Evolutionary conservation across 2,329 filamentous ascomycete species (phyloP), one percentile per base, ranked within the genome.

Genomic region (Epichloe sp.): DNA sequence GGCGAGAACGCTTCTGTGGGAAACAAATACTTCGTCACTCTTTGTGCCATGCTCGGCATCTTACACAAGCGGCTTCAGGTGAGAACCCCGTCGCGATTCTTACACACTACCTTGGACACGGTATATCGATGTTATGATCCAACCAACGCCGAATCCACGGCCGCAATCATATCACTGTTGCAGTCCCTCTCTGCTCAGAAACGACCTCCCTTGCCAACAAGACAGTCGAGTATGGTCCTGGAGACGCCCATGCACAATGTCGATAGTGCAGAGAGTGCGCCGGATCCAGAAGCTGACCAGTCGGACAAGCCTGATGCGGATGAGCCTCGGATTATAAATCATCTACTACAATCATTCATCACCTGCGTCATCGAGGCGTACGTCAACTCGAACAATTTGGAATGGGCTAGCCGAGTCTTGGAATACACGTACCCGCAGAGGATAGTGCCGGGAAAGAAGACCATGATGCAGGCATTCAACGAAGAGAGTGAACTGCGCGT

Each of bases 291-390:
- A 63, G 78, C 76, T 3, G 64, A 68, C 51, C 56, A 55, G 15
- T 53, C 56, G 10, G 64, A 64, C 21, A 52, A 57, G 43, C 56
- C 57, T 15, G 72, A 75, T 44, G 73, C 74, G 5, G 72, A 74
- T 37, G 85, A 90, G 63, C 70, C 69, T 2, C 76, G 73, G 8
- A 70, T 89, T 54, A 79, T 84, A 59, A 72, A 72, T 37, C 79
- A 77, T 52, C 70, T 91, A 15, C 67, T 91, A 23, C 83, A 88
- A 60, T 82, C 83, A 1, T 90, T 93, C 63, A 74, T 88, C n/a
- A 88, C 85, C 0, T 85, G 86, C 61, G 69, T 90, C 17, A 68
- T 90, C 11, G 86, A 90, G 62, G 78, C 83, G 44, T 91, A 88
- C 57, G 75, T 87, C 54, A 80, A 81, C 56, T 70, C 68, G 6